Evolutionary conservation across 371 early-diverging fungal species (phyloP), one percentile per base, ranked within the genome.

Genomic region (Saksenaea vasiformis): DNA sequence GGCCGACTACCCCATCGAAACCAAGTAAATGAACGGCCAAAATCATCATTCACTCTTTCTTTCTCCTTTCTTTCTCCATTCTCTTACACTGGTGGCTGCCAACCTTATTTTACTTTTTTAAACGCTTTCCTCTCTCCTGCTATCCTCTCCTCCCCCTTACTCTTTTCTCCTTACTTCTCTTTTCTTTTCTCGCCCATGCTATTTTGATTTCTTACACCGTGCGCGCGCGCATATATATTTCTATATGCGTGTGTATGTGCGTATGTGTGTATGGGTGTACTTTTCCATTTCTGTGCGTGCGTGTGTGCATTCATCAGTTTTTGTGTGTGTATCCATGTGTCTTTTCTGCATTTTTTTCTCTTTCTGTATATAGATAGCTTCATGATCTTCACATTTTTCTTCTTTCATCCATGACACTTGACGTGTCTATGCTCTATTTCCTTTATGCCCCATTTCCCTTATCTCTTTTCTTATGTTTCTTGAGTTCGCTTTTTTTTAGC

Each of bases 81-180:
- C 15, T 24, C 35, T 27, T 60, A 15, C 14, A 15, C 43, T 60
- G 3, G 38, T 37, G 37, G 34, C 56, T 34, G 56, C 37, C 41
- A 58, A 58, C 41, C 15, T 10, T 36, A 57, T 57, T 27, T 38
- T 17, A 37, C 38, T 22, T 62, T 54, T 19, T 41, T 41, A 28
- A 55, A 54, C 54, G 27, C 62, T 39, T 55, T 62, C 37, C 62
- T 41, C 39, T 39, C 53, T 55, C 56, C 62, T 36, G 39, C 19
- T 28, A 4, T 59, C n/a, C 22, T 44, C n/a, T 53, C 35, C 11
- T 22, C 31, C 39, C 43, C 35, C 36, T 36, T 11, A 51, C 24
- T 10, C 17, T 41, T 34, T 53, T 37, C 7, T 15, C 53, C 54
- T n/a, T 24, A 2, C 14, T 56, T 26, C 28, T 31, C 34, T 31